Conservation (phyloP, 2,329 filamentous ascomycete species). For the Keithomyces neogunnii region DNA sequence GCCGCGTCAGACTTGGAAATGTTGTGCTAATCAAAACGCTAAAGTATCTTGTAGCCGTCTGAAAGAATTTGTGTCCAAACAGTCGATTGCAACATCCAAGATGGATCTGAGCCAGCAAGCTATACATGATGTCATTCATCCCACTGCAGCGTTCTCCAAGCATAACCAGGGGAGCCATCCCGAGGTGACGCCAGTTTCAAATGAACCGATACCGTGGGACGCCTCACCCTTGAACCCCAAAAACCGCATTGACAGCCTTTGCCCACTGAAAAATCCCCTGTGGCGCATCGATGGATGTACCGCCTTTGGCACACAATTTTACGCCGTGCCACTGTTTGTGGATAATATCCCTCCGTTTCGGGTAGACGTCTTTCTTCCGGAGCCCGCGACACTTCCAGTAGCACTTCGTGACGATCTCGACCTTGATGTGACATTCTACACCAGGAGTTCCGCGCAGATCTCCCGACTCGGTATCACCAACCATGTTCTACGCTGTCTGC, state of each 20-base stretch:
- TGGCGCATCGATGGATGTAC: conserved; percentile 54
- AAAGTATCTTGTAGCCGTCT: too few relatives aligned
- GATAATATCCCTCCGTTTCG: conserved; percentile 38
- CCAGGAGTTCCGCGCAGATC: conserved; percentile 39
- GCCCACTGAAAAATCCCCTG: conserved; percentile 30
- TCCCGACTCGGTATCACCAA: conserved; percentile 41
- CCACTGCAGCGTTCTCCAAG: conserved; percentile 42
- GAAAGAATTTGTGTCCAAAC: not conserved
- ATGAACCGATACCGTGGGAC: conserved; percentile 28
- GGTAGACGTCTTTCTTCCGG: conserved; percentile 50
- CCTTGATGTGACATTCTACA: conserved; percentile 45
- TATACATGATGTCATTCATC: conserved; percentile 49
- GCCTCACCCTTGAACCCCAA: conserved; percentile 48
- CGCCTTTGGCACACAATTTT: conserved; percentile 49
- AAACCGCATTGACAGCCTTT: conserved; percentile 51
- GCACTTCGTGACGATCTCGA: conserved; percentile 36
- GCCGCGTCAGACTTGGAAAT: too few relatives aligned
- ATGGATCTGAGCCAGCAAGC: conserved; percentile 47
- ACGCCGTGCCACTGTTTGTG: conserved; percentile 45
- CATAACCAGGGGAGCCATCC: not conserved
- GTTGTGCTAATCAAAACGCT: too few relatives aligned
- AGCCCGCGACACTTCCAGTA: conserved; percentile 32
- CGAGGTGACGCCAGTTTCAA: conserved; percentile 2
- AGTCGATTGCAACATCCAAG: conserved; percentile 5
- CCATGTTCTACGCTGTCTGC: conserved; percentile 46